Base-by-base conservation (phyloP, 257 asterid genomes). In the Thymus quinquecostatus region DNA sequence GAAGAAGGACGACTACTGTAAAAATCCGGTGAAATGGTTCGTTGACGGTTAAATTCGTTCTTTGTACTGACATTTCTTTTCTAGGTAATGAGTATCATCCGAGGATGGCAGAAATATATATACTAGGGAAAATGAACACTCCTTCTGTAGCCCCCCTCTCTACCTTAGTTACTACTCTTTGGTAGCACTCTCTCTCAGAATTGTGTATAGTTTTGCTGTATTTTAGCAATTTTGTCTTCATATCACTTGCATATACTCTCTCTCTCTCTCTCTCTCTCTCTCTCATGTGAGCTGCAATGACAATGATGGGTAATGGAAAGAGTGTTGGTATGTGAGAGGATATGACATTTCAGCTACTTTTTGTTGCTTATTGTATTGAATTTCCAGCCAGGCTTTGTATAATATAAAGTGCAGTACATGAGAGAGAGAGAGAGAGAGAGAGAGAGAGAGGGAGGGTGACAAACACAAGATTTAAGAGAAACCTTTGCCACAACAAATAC, bases 401-500 rank as follows among this genome's bases (percentile, higher is more conserved):
- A 21, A 40, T 51, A 38, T 38, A 38, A 4, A 5, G 21, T 5
- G 1, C 7, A 38, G 4, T 34, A 34, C 4, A 34, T 34, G 3
- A 36, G 40, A 36, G 40, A 38, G 6, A 38, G 41, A 38, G 41
- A 38, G 41, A 38, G 41, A 38, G 8, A 38, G 41, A 38, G 45
- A 47, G 41, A 38, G 41, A 5, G 6, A 47, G 41, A 38, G 41
- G 0, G 6, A 38, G 4, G 56, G n/a, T 50, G 2, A 50, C 38
- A 4, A n/a, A 60, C 68, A 68, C 40, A 71, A 29, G 36, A 79
- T 67, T 79, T 68, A 70, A 56, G 60, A 70, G 71, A 45, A 70
- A 70, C 68, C 69, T 54, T 78, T 74, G 74, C 54, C 60, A 73
- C 83, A 82, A 81, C 89, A 82, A 64, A 79, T 72, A 81, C 74